Evolutionary conservation across 164 flowering plant genomes (phyloP).

Genomic region (Aristolochia fimbriata): DNA sequence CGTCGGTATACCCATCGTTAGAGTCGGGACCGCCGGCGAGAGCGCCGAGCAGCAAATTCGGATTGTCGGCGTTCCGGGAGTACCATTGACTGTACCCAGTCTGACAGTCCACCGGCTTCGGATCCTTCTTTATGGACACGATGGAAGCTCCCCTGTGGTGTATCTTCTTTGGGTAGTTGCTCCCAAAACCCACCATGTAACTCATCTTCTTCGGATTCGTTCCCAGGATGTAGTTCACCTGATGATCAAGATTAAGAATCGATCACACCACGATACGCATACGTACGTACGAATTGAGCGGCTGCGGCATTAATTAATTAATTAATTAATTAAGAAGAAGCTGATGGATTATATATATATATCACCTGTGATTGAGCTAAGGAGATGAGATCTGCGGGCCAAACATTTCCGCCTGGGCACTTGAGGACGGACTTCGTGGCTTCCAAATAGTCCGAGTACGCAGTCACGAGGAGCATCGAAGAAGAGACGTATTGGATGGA

Average conservation of each 20-base stretch:
- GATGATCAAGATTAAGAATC: too few relatives aligned
- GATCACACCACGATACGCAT: too few relatives aligned
- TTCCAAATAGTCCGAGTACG: slow-evolving; percentile 71
- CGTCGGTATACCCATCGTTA: slow-evolving; percentile 75
- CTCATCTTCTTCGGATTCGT: slow-evolving; percentile 92
- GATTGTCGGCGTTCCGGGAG: slow-evolving; percentile 60
- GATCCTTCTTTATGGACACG: slow-evolving; percentile 53
- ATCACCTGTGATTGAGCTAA: slow-evolving; percentile 77
- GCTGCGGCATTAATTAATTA: too few relatives aligned
- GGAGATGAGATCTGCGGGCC: slow-evolving; percentile 47
- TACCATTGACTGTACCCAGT: slow-evolving; percentile 87
- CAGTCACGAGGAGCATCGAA: slow-evolving; percentile 65
- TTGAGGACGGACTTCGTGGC: slow-evolving; percentile 36
- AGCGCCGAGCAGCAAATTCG: slow-evolving; percentile 74
- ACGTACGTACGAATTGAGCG: too few relatives aligned
- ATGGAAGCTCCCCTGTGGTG: slow-evolving; percentile 87
- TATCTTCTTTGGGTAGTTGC: slow-evolving; percentile 62
- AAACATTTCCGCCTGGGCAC: slow-evolving; percentile 44
- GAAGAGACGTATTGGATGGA: slow-evolving; percentile 85
- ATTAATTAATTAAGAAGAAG: too few relatives aligned
- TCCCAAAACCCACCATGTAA: slow-evolving; percentile 94
- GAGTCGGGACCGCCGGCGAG: slow-evolving; percentile 93
- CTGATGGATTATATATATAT: too few relatives aligned
- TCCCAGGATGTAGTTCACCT: slow-evolving; percentile 94
- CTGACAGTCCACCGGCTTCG: slow-evolving; percentile 63